These are phyloP conservation scores for Elaeis guineensis DNA, from an alignment of 176 grass and related monocot species.

Conservation along the genomic window DNA sequence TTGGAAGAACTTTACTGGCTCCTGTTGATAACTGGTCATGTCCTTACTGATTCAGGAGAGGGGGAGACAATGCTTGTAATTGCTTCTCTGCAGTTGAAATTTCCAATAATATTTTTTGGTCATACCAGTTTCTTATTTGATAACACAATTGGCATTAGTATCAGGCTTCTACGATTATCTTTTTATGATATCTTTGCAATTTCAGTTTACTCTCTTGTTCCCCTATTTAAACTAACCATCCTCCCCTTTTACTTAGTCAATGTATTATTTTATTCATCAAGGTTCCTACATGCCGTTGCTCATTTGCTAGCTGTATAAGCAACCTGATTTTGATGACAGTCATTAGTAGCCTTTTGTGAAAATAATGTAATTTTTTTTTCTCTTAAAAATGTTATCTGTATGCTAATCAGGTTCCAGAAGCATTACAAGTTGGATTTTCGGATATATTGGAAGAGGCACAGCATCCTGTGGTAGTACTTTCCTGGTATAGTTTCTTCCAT, in stretches of 20 bases:
- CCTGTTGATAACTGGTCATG: conserved; percentile 84
- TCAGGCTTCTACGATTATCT: no score
- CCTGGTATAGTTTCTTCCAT: conserved; percentile 56
- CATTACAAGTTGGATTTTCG: conserved; percentile 62
- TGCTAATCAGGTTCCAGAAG: conserved; percentile 76
- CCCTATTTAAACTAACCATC: no score
- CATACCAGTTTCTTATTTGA: conserved; percentile 1
- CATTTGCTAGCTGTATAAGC: no score
- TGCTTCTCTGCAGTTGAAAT: conserved; percentile 1
- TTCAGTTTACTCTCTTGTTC: no score
- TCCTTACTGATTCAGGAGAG: conserved; percentile 95
- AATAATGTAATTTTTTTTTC: no score
- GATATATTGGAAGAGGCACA: conserved; percentile 54
- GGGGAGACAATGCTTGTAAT: conserved; percentile 95
- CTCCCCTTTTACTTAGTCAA: no score
- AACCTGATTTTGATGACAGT: no score
- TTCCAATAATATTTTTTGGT: conserved; percentile 1
- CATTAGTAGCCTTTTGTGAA: no score
- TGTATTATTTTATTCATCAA: no score
- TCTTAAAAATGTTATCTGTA: not conserved
- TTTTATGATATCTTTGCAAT: no score
- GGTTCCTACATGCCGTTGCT: no score
- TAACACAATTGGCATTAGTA: not conserved
- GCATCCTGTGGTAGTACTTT: conserved; percentile 83
- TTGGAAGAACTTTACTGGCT: conserved; percentile 96